These are phyloP conservation scores for Phalaenopsis equestris DNA, from an alignment of 106 monocot species.

Conservation along the genomic window DNA sequence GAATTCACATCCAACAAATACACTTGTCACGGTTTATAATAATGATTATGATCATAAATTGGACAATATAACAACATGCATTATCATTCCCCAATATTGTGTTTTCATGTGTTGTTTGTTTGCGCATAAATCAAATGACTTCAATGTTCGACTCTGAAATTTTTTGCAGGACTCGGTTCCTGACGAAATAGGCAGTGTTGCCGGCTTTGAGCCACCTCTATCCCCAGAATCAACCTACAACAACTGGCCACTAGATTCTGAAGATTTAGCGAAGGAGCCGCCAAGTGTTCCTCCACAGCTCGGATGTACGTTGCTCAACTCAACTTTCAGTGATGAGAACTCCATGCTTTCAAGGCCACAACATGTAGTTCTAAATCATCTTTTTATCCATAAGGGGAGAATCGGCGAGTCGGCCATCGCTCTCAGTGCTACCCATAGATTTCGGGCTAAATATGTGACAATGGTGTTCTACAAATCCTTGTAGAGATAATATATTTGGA, in stretches of 20 bases:
- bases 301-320: slow-evolving; percentile 25
- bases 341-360: slow-evolving; percentile 28
- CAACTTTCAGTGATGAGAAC: background rate
- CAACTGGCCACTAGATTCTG: slow-evolving; percentile 23
- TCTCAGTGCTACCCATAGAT: slow-evolving; percentile 30
- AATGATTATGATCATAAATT: too few relatives aligned
- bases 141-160: too few relatives aligned
- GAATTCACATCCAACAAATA: too few relatives aligned
- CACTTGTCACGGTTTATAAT: too few relatives aligned
- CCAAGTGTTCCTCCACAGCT: slow-evolving; percentile 38
- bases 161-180: too few relatives aligned
- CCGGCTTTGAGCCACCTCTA: slow-evolving; percentile 23
- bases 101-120: too few relatives aligned
- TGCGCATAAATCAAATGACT: too few relatives aligned
- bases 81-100: too few relatives aligned
- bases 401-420: slow-evolving; percentile 25
- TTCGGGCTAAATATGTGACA: slow-evolving; percentile 42
- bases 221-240: slow-evolving; percentile 49
- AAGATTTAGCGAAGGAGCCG: slow-evolving; percentile 42
- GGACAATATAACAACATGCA: too few relatives aligned
- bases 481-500: slow-evolving; percentile 10
- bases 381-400: slow-evolving; percentile 41
- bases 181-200: too few relatives aligned
- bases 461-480: slow-evolving; percentile 39
- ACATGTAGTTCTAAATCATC: slow-evolving; percentile 40